Conservation (phyloP, 805 yeast species). For the Blastobotrys chiropterorum region DNA sequence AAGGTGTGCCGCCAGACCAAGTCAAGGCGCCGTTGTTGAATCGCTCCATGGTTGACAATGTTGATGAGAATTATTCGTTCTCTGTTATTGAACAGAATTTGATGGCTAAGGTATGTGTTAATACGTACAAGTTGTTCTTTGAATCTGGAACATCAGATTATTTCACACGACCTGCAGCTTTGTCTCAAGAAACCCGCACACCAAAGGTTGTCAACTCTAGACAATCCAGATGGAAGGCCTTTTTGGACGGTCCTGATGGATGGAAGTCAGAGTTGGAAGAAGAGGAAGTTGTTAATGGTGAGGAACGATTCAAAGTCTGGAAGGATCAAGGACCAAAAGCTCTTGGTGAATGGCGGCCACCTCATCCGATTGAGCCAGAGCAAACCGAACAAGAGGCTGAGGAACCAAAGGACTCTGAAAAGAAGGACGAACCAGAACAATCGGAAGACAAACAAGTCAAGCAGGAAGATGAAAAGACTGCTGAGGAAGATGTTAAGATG, state of each 20-base stretch:
- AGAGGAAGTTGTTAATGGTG: conserved; percentile 29
- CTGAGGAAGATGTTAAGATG: conserved; percentile 1
- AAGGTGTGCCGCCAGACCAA: conserved; percentile 77
- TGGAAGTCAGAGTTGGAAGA: conserved; percentile 47
- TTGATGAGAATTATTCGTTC: conserved; percentile 23
- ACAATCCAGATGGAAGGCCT: conserved; percentile 30
- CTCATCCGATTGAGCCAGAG: conserved; percentile 7
- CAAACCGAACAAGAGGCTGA: conserved; percentile 10
- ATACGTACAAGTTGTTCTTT: conserved; percentile 73
- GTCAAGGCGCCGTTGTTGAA: conserved; percentile 76
- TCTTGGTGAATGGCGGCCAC: conserved; percentile 7
- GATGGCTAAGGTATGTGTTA: conserved; percentile 71
- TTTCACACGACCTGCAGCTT: conserved; percentile 56
- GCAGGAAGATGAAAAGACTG: background rate
- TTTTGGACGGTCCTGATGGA: conserved; percentile 49
- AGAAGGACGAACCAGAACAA: conserved; percentile 7
- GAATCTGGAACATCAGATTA: conserved; percentile 75
- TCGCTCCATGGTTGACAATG: conserved; percentile 30
- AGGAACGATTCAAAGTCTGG: conserved; percentile 23
- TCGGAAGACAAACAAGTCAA: conserved; percentile 14
- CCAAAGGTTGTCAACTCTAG: conserved; percentile 12
- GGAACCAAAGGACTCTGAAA: conserved; percentile 8
- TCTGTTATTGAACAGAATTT: conserved; percentile 65
- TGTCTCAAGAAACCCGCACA: conserved; percentile 9
- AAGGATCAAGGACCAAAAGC: conserved; percentile 23